A percentile compares a stretch with the other conserved stretches of the same genome.
These are phyloP conservation scores for Ascochyta clinopodiicola DNA, from an alignment of 2,329 filamentous ascomycete genomes.

Conservation along the genomic window DNA sequence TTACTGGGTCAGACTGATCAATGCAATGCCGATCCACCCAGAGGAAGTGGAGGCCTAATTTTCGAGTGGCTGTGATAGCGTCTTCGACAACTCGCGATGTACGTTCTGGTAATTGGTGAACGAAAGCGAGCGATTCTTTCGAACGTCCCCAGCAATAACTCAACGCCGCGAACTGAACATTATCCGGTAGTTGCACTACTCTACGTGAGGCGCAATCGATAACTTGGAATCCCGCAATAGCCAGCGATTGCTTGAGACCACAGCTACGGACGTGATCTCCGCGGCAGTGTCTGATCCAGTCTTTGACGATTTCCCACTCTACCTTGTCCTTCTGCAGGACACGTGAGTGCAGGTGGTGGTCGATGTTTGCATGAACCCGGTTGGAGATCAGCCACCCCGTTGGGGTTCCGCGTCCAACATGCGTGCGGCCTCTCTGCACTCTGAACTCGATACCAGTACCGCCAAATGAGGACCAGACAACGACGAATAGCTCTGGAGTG, in stretches of 20 bases:
- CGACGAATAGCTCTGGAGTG: neutral
- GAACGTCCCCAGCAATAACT: conserved; percentile 16
- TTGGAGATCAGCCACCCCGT: neutral
- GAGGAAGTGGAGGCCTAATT: conserved; percentile 11
- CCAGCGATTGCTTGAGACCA: neutral
- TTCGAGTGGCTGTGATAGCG: conserved; percentile 12
- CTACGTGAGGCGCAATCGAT: conserved; percentile 3
- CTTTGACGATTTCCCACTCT: neutral
- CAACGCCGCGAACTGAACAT: neutral
- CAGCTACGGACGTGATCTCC: neutral
- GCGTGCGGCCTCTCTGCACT: neutral
- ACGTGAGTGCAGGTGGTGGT: neutral
- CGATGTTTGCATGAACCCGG: neutral
- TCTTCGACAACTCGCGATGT: conserved; percentile 14
- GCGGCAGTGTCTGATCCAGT: neutral
- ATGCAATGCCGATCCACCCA: conserved; percentile 24
- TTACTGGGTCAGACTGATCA: neutral
- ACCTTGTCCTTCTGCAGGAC: neutral
- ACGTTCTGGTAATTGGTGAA: neutral
- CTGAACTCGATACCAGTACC: conserved; percentile 2
- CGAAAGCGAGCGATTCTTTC: neutral
- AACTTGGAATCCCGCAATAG: conserved; percentile 5
- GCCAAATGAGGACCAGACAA: neutral
- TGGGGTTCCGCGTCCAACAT: neutral
- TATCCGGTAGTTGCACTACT: neutral